phyloP scores from a whole-genome alignment of 768 basidiomycete species.

The Sarcodon sp. region DNA sequence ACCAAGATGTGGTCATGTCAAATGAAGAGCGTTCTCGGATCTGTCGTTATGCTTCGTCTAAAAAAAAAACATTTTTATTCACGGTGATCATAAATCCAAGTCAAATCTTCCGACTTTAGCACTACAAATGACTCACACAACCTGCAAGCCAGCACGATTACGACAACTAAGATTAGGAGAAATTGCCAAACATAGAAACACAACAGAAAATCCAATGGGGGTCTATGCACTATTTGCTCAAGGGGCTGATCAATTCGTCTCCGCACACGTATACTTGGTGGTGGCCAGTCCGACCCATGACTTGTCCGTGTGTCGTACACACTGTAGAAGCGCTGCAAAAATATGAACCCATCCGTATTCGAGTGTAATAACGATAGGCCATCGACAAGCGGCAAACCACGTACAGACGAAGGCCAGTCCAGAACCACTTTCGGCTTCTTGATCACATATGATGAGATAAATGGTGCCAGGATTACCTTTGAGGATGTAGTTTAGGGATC shows the following conservation, averaged over 20 bases:
- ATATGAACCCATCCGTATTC: constrained; percentile 36
- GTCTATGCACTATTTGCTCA: not conserved
- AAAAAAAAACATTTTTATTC: too few relatives aligned
- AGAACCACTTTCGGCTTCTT: constrained; percentile 34
- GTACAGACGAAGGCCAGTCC: constrained; percentile 56
- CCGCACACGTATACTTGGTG: constrained; percentile 19
- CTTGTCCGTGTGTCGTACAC: constrained; percentile 21
- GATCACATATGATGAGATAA: constrained; percentile 43
- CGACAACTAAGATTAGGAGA: too few relatives aligned
- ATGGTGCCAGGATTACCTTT: constrained; percentile 38
- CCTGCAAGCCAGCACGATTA: too few relatives aligned
- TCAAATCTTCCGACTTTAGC: too few relatives aligned
- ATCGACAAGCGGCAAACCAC: constrained; percentile 2
- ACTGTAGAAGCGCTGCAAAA: constrained; percentile 50
- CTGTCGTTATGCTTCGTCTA: too few relatives aligned
- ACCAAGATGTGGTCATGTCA: too few relatives aligned
- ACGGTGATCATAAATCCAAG: too few relatives aligned
- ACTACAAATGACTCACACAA: too few relatives aligned
- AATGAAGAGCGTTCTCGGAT: too few relatives aligned
- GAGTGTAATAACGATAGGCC: too few relatives aligned
- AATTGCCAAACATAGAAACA: not conserved
- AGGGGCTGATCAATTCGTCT: constrained; percentile 13
- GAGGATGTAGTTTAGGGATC: constrained; percentile 38
- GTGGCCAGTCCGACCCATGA: constrained; percentile 20
- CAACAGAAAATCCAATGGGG: not conserved